These are phyloP conservation scores for Camellia granthamiana DNA, from an alignment of 148 eudicot species.

Conservation along the genomic window DNA sequence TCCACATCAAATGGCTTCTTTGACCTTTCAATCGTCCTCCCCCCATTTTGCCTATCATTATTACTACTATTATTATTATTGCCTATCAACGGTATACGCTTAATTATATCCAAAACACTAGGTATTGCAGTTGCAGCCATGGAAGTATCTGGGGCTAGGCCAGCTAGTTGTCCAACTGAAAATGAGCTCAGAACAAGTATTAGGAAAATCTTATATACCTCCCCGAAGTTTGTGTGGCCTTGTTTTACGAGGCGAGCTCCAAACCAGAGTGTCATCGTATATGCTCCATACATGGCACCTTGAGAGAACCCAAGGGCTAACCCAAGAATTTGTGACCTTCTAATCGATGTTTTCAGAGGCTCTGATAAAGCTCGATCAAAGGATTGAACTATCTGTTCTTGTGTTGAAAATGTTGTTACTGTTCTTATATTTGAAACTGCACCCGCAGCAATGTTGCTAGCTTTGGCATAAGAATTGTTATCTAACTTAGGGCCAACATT, in stretches of 20 bases:
- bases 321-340: slow-evolving; percentile 39
- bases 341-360: slow-evolving; percentile 31
- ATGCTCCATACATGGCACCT: slow-evolving; percentile 56
- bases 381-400: slow-evolving; percentile 37
- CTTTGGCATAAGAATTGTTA: slow-evolving; percentile 37
- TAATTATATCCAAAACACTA: slow-evolving; percentile 27
- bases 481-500: slow-evolving; percentile 48
- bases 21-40: slow-evolving; percentile 27
- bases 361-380: slow-evolving; percentile 40
- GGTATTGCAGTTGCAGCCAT: slow-evolving; percentile 40
- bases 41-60: slow-evolving; percentile 22
- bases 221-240: slow-evolving; percentile 31
- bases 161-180: slow-evolving; percentile 53
- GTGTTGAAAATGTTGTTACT: slow-evolving; percentile 49
- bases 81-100: slow-evolving; percentile 33
- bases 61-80: neutral
- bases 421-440: slow-evolving; percentile 50
- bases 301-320: slow-evolving; percentile 45
- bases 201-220: slow-evolving; percentile 45
- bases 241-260: slow-evolving; percentile 43
- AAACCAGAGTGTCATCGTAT: slow-evolving; percentile 36
- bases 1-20: slow-evolving; percentile 38
- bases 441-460: slow-evolving; percentile 46
- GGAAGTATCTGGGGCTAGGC: slow-evolving; percentile 57
- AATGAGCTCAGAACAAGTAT: slow-evolving; percentile 56